Base-by-base conservation (phyloP, 2,329 filamentous ascomycete species). In the Nothomitra cinnamomea region DNA sequence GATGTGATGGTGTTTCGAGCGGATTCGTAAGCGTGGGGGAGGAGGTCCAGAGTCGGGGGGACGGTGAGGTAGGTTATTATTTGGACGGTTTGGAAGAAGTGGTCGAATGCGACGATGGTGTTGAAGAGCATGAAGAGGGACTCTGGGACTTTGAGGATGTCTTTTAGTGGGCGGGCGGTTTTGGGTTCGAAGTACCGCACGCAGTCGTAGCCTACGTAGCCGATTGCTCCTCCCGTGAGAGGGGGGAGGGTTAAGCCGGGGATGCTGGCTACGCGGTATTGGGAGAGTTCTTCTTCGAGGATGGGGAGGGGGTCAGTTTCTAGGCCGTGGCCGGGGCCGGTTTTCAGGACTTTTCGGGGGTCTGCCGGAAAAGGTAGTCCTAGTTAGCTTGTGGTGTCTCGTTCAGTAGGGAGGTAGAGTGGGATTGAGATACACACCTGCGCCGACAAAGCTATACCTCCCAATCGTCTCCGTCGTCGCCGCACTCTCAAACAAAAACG, bases 181-280 rank as follows among this genome's bases (percentile, higher is more conserved):
- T 89, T 94, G 57, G 92, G 92, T 73, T 98, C 92, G 61, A 98
- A 98, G 70, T 96, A 96, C 64, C 83, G 82, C 62, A 98, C 87
- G 67, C 92, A 98, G 66, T 98, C 92, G 65, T 98, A 98, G 53
- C 89, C 89, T 4, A 96, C 87, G 66, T 96, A 98, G 56, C 92
- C 92, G 62, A 98, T 87, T 12, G 89, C 92, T 51, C 92, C 92
- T 41, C 89, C 92, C 0, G 86, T 87, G 70, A 98, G 72, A 24
- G 87, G 85, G 52, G 92, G 92, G 38, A 98, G 75, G 61, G 78
- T 78, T 62, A 96, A 71, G 1, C 82, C 86, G 0, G 92, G 89
- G 2, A 98, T 79, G 41, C 85, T 78, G 35, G 88, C 85, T 58
- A 95, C 86, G 24, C 86, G 78, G 66, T 82, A 84, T 63, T 85